Percentiles rank a stretch among this genome's conserved stretches.
phyloP scores from a whole-genome alignment of 257 asterid species.

The Solanum raphanifolium region DNA sequence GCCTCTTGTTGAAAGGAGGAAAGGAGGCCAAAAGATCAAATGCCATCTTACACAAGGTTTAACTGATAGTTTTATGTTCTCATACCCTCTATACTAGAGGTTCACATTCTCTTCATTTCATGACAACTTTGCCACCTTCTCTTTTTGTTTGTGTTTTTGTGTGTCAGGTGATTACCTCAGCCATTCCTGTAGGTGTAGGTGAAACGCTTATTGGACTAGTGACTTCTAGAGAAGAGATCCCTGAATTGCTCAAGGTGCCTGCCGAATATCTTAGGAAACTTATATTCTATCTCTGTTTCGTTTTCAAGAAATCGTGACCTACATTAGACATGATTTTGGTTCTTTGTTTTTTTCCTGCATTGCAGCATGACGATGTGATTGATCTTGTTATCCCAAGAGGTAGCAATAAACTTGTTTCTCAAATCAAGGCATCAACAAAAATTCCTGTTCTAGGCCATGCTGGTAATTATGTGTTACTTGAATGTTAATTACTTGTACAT shows the following conservation, averaged over 20 bases:
- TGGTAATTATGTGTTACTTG: slow-evolving; percentile 24
- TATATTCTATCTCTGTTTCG: neutral
- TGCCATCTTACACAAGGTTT: slow-evolving; percentile 63
- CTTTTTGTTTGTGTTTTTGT: neutral
- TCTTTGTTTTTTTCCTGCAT: neutral
- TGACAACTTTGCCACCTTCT: neutral
- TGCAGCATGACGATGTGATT: slow-evolving; percentile 71
- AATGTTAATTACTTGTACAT: neutral
- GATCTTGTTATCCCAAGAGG: slow-evolving; percentile 94
- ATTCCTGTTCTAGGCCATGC: slow-evolving; percentile 92
- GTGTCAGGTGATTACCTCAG: slow-evolving; percentile 52
- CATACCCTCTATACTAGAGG: neutral
- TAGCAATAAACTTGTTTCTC: slow-evolving; percentile 77
- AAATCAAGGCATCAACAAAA: slow-evolving; percentile 67
- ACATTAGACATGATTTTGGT: neutral
- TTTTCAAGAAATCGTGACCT: neutral
- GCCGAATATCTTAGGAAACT: neutral
- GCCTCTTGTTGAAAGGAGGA: slow-evolving; percentile 78
- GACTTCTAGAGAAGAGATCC: slow-evolving; percentile 74
- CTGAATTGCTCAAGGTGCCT: slow-evolving; percentile 66
- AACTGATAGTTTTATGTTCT: neutral
- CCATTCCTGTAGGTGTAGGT: slow-evolving; percentile 60
- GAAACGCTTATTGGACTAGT: slow-evolving; percentile 67
- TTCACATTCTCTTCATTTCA: neutral
- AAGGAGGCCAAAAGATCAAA: slow-evolving; percentile 70